Base-by-base conservation (phyloP, 257 asterid species). In the Ocimum tenuiflorum region DNA sequence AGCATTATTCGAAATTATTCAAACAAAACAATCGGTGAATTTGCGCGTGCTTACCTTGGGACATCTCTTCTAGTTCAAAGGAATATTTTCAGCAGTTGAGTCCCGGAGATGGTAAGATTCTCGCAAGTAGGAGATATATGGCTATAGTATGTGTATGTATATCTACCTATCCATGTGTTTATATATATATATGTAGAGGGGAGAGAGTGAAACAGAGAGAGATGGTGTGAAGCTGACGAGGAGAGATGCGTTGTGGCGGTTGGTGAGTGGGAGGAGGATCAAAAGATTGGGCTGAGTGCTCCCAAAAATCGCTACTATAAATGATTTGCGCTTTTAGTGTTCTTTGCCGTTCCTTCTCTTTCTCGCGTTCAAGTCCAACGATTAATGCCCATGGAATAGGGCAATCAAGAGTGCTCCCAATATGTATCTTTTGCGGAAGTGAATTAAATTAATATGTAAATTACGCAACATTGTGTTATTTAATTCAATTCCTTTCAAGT, bases 1-100 rank as follows among this genome's bases (percentile, higher is more conserved):
- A 67, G 7, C 17, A 19, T 22, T 20, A 42, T 6, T 6, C 2
- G 6, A 19, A 35, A n/a, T 11, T 5, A 20, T 22, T 35, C 5
- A 54, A 67, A 63, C 10, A 62, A 35, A 33, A 10, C 45, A 51
- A 67, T 3, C 17, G 11, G 67, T 45, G 7, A 60, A 24, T 49
- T 19, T 47, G 35, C 27, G 52, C 35, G 29, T 19, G 49, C 63
- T 59, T 39, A 79, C 84, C 74, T 68, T 58, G 72, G 47, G 84
- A 69, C 84, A 79, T 79, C 69, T 60, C 48, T 71, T 53, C 67
- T 3, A 58, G 70, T 38, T 65, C 33, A 22, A 55, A 20, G 15
- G 60, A 57, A 69, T 5, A 39, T 13, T 65, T 27, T 48, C 70
- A 14, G 58, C 4, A 1, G 68, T 74, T 68, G 78, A 48, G 51